phyloP scores from a whole-genome alignment of 2,329 filamentous ascomycete species.

The Fusarium sp. region DNA sequence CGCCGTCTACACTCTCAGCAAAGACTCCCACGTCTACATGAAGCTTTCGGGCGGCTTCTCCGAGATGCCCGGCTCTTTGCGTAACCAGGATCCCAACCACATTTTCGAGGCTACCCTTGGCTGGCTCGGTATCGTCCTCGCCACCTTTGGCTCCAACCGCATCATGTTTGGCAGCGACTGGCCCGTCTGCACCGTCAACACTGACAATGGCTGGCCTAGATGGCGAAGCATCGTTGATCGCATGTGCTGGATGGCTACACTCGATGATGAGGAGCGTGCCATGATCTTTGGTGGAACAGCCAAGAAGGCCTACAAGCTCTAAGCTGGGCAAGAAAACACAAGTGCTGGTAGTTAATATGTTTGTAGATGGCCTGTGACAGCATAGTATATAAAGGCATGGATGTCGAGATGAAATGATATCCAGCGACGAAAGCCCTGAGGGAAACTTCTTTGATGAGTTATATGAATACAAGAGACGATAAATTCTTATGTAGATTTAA shows the following conservation, averaged over 20 bases:
- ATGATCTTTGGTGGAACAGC: constrained; percentile 81
- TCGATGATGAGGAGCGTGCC: constrained; percentile 70
- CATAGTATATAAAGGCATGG: not conserved
- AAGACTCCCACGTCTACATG: constrained; percentile 78
- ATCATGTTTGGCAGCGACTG: constrained; percentile 95
- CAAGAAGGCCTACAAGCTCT: constrained; percentile 73
- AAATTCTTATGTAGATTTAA: constrained; percentile 11
- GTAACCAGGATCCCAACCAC: constrained; percentile 60
- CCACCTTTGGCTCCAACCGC: constrained; percentile 75
- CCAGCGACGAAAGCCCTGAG: not conserved
- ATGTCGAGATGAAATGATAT: not conserved
- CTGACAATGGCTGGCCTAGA: constrained; percentile 74
- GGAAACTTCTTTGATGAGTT: not conserved
- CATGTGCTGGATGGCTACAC: constrained; percentile 71
- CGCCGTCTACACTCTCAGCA: constrained; percentile 74
- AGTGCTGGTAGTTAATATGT: not conserved
- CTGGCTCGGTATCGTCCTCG: constrained; percentile 79
- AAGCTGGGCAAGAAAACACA: not conserved
- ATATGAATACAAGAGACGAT: constrained; percentile 3
- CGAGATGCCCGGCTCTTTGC: constrained; percentile 73
- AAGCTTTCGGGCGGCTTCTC: constrained; percentile 91
- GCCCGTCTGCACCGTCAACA: constrained; percentile 83
- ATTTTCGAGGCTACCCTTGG: constrained; percentile 73
- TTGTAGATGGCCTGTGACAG: not conserved
- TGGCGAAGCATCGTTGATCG: constrained; percentile 79